Evolutionary conservation across 1,284 basidiomycete species (phyloP), one percentile per base, ranked within the genome.

Genomic region (Singerocomus rubriflavus): DNA sequence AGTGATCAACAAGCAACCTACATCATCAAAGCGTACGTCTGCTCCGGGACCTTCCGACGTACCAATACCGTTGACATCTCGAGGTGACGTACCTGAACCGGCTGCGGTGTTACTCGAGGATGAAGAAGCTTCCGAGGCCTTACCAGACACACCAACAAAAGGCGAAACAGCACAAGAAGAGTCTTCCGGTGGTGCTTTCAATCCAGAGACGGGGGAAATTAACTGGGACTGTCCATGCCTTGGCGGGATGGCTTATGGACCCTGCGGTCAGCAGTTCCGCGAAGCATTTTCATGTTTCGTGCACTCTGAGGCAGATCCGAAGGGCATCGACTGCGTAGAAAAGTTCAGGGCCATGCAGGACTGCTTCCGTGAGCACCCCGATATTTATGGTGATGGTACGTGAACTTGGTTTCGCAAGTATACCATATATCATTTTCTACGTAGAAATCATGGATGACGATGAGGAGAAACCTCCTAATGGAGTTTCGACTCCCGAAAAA

Each of bases 181-280:
- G 50, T 68, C 67, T 21, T 64, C 70, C 17, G 73, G 66, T 10
- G 80, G 81, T 50, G 87, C 87, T 14, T 90, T 75, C 78, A 90
- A 99, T 73, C 94, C 95, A 17, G 92, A 85, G 58, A 99, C 96
- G 1, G 96, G 96, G 44, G 93, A 97, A 77, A 96, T 98, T 65
- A 98, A 98, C 74, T 98, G 94, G 93, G 93, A 96, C 68, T 98
- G 93, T 68, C 92, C 93, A 2, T 99, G 96, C 69, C 83, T 99
- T 11, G 96, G 96, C 26, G 97, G 96, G 49, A 98, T 99, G 97
- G 95, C 97, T 3, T 80, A 98, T 64, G 97, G 97, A 6, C 93
- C 95, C 2, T 99, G 96, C 65, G 96, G 96, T 11, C 79, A 83
- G 57, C 81, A 98, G 63, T 99, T 99, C 78, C 88, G 91, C 61